Conservation (phyloP, 495 filamentous ascomycete genomes). For the Usnea hakonensis region DNA sequence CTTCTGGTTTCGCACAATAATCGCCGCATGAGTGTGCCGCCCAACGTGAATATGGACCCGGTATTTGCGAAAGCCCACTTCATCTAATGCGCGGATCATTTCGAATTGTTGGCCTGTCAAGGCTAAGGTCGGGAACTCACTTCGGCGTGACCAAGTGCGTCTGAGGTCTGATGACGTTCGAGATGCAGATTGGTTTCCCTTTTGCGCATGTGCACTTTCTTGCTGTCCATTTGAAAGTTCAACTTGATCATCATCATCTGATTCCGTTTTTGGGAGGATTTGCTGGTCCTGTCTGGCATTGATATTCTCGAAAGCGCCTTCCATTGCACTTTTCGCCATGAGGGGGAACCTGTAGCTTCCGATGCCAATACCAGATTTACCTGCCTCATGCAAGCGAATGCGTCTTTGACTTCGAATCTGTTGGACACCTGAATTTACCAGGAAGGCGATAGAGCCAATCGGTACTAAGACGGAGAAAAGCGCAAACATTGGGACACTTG, state of each 20-base stretch:
- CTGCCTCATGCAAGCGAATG: conserved; percentile 67
- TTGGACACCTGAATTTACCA: conserved; percentile 69
- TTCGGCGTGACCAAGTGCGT: conserved; percentile 15
- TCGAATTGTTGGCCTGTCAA: conserved; percentile 70
- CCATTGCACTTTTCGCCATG: conserved; percentile 58
- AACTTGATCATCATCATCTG: conserved; percentile 26
- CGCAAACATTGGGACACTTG: conserved; percentile 48
- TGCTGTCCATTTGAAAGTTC: neutral
- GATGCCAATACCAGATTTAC: conserved; percentile 54
- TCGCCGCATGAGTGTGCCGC: conserved; percentile 78
- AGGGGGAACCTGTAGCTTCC: conserved; percentile 68
- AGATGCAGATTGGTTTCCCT: conserved; percentile 29
- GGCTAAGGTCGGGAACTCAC: conserved; percentile 59
- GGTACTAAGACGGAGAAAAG: conserved; percentile 60
- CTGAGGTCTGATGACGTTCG: conserved; percentile 9
- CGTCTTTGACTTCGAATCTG: conserved; percentile 61
- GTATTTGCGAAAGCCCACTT: conserved; percentile 71
- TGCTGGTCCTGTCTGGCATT: conserved; percentile 54
- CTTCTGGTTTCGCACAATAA: conserved; percentile 65
- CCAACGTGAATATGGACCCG: conserved; percentile 78
- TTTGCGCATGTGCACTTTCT: conserved; percentile 22
- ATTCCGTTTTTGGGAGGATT: conserved; percentile 42
- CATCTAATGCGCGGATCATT: conserved; percentile 72
- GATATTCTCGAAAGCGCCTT: conserved; percentile 64
- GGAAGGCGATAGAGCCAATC: conserved; percentile 58